Base-by-base conservation (phyloP, 179 eudicot species). In the Vitellaria paradoxa region DNA sequence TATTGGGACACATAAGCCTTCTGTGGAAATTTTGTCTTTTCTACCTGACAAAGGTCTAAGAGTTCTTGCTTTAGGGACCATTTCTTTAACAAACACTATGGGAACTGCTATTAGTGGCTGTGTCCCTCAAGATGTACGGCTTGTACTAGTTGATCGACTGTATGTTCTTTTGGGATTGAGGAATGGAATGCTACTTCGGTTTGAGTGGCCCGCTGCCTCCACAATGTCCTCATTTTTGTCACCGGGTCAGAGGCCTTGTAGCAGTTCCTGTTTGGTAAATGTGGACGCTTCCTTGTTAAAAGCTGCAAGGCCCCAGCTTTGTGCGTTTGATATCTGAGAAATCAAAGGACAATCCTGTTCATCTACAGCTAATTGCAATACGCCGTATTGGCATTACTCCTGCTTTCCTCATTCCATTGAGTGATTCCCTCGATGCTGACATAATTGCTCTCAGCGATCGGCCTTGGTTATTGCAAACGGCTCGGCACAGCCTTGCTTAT, bases 371-470 rank as follows among this genome's bases (percentile, higher is more conserved):
- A 67, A 89, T 93, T 82, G 95, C 99, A 60, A 87, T 90, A 56
- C 93, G 99, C 46, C 93, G 99, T n/a, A 89, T 96, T 74, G 99
- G 99, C 71, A 87, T 96, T 76, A 88, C 98, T 57, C 99, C 99
- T 72, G 94, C 90, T 76, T 96, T 93, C 84, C 85, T 96, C 64
- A 91, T 96, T 81, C 91, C 99, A 26, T 78, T 96, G 79, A 86
- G 82, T 67, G 98, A 93, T 86, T 89, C 86, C 40, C 81, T 88
- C 26, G 92, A 89, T 82, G 90, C 98, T 37, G 98, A 96, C 81
- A 80, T 96, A 72, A 96, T 96, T 78, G 93, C 97, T 75, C 94
- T 96, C 77, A 93, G 99, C 79, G 98, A 93, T 82, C 88, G 99
- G 89, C 99, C 99, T 75, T 96, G 98, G 99, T 85, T 96, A 84